Evolutionary conservation across 495 filamentous ascomycete species (phyloP).

Genomic region (Annulohypoxylon stygium): DNA sequence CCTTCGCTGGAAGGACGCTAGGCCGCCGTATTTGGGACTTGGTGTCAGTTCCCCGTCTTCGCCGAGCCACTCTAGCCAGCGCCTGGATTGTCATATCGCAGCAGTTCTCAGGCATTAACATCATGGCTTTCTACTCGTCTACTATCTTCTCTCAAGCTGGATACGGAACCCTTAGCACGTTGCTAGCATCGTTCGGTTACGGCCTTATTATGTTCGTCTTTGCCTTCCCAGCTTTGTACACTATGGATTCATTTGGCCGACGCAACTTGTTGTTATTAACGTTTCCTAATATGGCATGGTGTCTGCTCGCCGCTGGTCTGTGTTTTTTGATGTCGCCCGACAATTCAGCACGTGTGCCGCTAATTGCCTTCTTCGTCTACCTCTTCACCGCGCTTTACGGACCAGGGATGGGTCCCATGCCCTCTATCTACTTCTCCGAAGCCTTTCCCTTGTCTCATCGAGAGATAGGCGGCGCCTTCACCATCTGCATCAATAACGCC

Average conservation of each 20-base stretch:
- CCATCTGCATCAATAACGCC: slow-evolving; percentile 63
- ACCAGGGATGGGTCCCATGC: slow-evolving; percentile 69
- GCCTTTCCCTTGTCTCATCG: slow-evolving; percentile 68
- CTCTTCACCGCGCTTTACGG: slow-evolving; percentile 67
- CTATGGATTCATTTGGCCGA: slow-evolving; percentile 70
- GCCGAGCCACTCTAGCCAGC: slow-evolving; percentile 65
- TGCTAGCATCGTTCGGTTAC: slow-evolving; percentile 71
- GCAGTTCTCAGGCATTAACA: slow-evolving; percentile 67
- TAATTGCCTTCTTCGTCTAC: slow-evolving; percentile 66
- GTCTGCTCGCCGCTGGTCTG: slow-evolving; percentile 66
- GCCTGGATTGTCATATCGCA: slow-evolving; percentile 68
- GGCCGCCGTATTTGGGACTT: slow-evolving; percentile 65
- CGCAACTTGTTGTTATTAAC: slow-evolving; percentile 68
- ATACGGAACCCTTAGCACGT: slow-evolving; percentile 59
- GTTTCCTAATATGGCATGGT: slow-evolving; percentile 67
- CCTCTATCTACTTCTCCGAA: slow-evolving; percentile 71
- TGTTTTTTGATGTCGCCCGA: slow-evolving; percentile 62
- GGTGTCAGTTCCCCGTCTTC: slow-evolving; percentile 66
- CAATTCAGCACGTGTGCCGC: slow-evolving; percentile 55
- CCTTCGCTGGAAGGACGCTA: slow-evolving; percentile 54
- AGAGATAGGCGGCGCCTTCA: slow-evolving; percentile 62
- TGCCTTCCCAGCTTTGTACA: slow-evolving; percentile 72
- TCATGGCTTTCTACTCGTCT: slow-evolving; percentile 68
- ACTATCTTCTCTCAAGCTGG: slow-evolving; percentile 68
- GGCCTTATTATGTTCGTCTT: slow-evolving; percentile 76